Evolutionary conservation across 2,329 filamentous ascomycete genomes (phyloP), one percentile per base, ranked within the genome.

Genomic region (Celoporthe dispersa): DNA sequence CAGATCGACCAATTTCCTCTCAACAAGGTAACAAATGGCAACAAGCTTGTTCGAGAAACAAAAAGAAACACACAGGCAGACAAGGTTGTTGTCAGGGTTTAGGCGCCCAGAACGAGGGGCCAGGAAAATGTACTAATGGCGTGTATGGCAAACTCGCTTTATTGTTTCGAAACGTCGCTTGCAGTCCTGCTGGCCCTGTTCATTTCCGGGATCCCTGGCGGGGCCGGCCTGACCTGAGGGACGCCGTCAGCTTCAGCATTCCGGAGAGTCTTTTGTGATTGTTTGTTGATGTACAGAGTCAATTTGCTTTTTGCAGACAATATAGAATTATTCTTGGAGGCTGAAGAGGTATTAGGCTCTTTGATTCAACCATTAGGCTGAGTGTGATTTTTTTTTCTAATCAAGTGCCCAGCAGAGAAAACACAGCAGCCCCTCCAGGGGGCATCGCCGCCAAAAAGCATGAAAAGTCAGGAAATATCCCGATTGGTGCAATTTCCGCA

Each of bases 131-230:
- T 51, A 37, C 55, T 63, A 67, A 69, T 62, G 5, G 25, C 25
- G 16, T 31, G 64, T 67, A 64, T 60, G 59, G 59, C 31, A 35
- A 51, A 60, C 48, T 64, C 64, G 44, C 41, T 51, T 64, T 22
- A 64, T 61, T 51, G 70, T 69, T 69, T 71, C 64, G 70, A 71
- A 71, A 71, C 70, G 19, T 71, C 70, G 70, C 70, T 67, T 67
- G 64, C 48, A n/a, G 64, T 44, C 62, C 70, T 25, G 64, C 48
- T 41, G 62, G 60, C 48, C 70, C 70, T 71, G 67, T 31, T 71
- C 67, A 71, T 71, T 63, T 71, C 70, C 67, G 70, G 51, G 61
- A 22, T 63, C 60, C 60, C 48, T 57, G 63, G 67, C 37, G 12
- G 31, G 53, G 37, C 28, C 48, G 44, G 69, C 44, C 14, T 39